Evolutionary conservation across 1,284 basidiomycete species (phyloP), one percentile per base, ranked within the genome.

Genomic region (Ustilago curta): DNA sequence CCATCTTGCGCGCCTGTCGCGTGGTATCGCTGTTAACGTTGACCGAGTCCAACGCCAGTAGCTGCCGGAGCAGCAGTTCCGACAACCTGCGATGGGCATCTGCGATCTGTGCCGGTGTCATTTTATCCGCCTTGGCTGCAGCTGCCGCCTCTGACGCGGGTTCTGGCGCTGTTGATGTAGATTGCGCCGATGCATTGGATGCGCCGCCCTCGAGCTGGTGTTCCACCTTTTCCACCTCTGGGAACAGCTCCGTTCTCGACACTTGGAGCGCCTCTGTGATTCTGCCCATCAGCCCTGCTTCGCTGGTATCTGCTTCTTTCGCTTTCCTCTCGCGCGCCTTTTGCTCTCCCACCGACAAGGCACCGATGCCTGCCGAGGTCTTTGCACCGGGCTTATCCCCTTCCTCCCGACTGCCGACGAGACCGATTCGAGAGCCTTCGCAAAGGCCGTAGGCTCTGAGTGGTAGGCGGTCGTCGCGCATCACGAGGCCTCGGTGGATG

Each of bases 1-100:
- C 82, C 5, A 64, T 68, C 56, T 83, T 84, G 4, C 83, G 69
- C 11, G 65, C 71, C 48, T 66, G 64, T 47, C 83, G 59, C 12
- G 78, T 76, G 18, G 71, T 66, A 11, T 84, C 83, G 43, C 75
- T 68, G 54, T 79, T 76, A 27, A 78, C 72, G 27, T 66, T 67
- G 37, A 84, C 71, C 31, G 58, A 77, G 50, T 84, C 83, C 39
- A 84, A 57, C 4, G 68, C 62, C 23, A 84, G 64, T 52, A 84
- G 63, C 52, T 80, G 70, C 48, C 83, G 70, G 31, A 83, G 48
- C 8, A 84, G 62, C 35, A 81, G 32, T 45, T 84, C 83, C 16
- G 77, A 79, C 8, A 83, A 55, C n/a, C 71, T 62, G 23, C 80
- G 70, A 43, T 84, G 82, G 32, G 72, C 57, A 42, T 71, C 58